phyloP scores from a whole-genome alignment of 2,329 filamentous ascomycete species.

The Diplocarpon mali region DNA sequence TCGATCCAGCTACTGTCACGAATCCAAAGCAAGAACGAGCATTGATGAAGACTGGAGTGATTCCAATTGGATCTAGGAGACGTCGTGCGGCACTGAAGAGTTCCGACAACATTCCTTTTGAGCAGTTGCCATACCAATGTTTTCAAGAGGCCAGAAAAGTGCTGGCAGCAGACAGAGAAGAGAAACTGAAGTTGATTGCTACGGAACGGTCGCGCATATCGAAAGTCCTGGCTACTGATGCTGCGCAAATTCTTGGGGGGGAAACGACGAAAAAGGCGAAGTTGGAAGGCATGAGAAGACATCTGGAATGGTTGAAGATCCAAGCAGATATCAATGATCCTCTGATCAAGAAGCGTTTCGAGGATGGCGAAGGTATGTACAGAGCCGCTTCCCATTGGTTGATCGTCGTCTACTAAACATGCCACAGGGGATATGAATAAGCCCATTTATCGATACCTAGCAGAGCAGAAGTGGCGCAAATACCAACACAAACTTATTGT shows the following conservation, averaged over 20 bases:
- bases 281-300: slow-evolving; percentile 56
- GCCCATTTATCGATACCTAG: slow-evolving; percentile 87
- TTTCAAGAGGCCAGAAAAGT: slow-evolving; percentile 92
- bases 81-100: slow-evolving; percentile 62
- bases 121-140: slow-evolving; percentile 91
- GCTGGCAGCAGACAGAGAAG: slow-evolving; percentile 63
- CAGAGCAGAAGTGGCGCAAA: slow-evolving; percentile 75
- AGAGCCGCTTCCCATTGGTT: slow-evolving; percentile 20
- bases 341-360: slow-evolving; percentile 82
- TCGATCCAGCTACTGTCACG: slow-evolving; percentile 60
- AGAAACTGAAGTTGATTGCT: slow-evolving; percentile 68
- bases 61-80: slow-evolving; percentile 74
- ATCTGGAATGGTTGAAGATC: slow-evolving; percentile 75
- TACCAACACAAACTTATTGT: slow-evolving; percentile 70
- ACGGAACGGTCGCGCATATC: slow-evolving; percentile 58
- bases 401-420: slow-evolving; percentile 17
- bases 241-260: slow-evolving; percentile 48
- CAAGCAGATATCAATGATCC: slow-evolving; percentile 92
- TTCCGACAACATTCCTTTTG: slow-evolving; percentile 63
- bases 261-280: slow-evolving; percentile 53
- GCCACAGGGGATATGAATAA: slow-evolving; percentile 87
- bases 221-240: slow-evolving; percentile 48
- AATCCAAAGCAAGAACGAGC: slow-evolving; percentile 52
- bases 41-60: slow-evolving; percentile 55
- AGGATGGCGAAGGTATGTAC: slow-evolving; percentile 72